Evolutionary conservation across 2,329 filamentous ascomycete genomes (phyloP), one percentile per base, ranked within the genome.

Genomic region (Penicillium sp.): DNA sequence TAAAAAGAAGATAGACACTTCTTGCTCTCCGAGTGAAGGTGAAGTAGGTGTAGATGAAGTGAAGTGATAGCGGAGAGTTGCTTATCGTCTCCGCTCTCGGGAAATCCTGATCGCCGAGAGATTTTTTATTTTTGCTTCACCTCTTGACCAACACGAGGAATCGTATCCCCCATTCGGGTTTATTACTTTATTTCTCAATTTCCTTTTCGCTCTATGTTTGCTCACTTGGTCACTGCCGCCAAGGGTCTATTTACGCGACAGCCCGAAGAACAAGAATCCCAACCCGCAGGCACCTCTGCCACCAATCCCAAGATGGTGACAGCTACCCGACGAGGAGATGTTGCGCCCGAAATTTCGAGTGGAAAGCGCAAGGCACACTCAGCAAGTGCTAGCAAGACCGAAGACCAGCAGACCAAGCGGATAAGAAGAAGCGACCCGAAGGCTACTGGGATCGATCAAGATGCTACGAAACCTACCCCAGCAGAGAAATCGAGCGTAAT

Each of bases 141-240:
- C 47, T 53, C 55, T 33, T 29, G 38, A 31, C 31, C 52, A 53
- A 53, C 31, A 57, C 41, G 27, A 31, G 33, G 48, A 51, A 49
- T 35, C 54, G 44, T 45, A 45, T 27, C 31, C 41, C 52, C 39
- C 48, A 45, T 53, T 53, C 29, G 50, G 58, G 45, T 50, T 53
- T 13, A 33, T 19, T 50, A 35, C 43, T 57, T 35, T 35, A 36
- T 42, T 48, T 27, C 25, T 42, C 38, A 39, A 50, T 57, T 49
- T 55, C 36, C 56, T 49, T 43, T 31, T 50, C 49, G 53, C 65
- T 71, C 66, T 73, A 77, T 78, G 76, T 76, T 78, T 58, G 73
- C 75, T 48, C 70, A 77, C 36, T 43, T 78, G 53, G 70, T 77
- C 52, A 77, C 73, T 49, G 73, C 73, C 60, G 76, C 76, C 59